Evolutionary conservation across 495 filamentous ascomycete genomes (phyloP), one percentile per base, ranked within the genome.

Genomic region (Choiromyces venosus): DNA sequence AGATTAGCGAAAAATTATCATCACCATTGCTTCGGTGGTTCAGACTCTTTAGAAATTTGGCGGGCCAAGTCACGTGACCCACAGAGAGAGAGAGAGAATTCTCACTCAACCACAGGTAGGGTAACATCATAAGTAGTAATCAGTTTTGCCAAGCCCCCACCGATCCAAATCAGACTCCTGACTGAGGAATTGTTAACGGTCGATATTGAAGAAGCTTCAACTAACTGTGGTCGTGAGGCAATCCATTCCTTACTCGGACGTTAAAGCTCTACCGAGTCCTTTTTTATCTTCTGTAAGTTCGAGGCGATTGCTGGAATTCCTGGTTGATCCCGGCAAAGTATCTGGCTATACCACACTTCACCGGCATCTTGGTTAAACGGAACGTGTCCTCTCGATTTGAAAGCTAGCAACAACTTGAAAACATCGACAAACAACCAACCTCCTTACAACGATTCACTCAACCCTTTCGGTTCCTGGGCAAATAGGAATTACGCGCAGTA

Each of bases 381-480:
- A 77, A 77, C 75, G 75, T 77, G 75, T 77, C 75, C 75, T 77
- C 74, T 77, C 75, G 37, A 77, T 68, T 70, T 66, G 35, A 70
- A 72, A 66, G 74, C 75, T 70, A 66, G 66, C 29, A 66, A 69
- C 75, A 69, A 77, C 37, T 10, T 67, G 69, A 70, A 69, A 70
- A 77, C 75, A 74, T 42, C 74, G 74, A 77, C 69, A 70, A 46
- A 67, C 70, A 76, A 73, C 74, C 69, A 77, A 72, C 73, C 73
- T 19, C 74, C 68, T 68, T 66, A 76, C 75, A 77, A 77, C 75
- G 37, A 61, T 61, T 61, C 52, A 61, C 14, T 29, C 52, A 61
- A 61, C 52, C 52, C 25, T 10, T 29, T 61, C 52, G 52, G 25
- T 61, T 61, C 52, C 52, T 61, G n/a, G 46, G 0, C 46, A 56